A percentile compares a stretch with the other conserved stretches of the same genome.
Conservation (phyloP, 305 asterid genomes). For the Plantago coronopus region DNA sequence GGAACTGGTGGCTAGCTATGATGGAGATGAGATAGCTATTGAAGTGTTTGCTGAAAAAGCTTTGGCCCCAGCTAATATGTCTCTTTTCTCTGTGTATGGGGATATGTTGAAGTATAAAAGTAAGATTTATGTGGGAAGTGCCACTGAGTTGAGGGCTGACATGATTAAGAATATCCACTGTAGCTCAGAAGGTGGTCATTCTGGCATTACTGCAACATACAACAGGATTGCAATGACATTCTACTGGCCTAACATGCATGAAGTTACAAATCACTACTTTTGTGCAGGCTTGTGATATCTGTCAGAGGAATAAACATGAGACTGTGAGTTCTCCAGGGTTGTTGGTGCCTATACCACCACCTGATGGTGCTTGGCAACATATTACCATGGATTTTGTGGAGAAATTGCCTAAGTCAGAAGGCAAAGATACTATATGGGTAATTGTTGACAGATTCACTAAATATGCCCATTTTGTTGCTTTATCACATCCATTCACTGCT, state of each 20-base stretch:
- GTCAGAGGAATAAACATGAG: neutral
- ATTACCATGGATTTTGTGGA: neutral
- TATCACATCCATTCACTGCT: neutral
- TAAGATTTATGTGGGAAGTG: too few relatives aligned
- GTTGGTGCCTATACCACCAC: neutral
- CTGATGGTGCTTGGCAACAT: neutral
- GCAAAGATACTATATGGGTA: neutral
- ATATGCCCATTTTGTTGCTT: neutral
- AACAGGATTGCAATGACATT: neutral
- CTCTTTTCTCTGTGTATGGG: neutral
- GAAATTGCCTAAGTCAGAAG: too few relatives aligned
- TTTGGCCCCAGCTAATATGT: neutral
- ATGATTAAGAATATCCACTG: neutral
- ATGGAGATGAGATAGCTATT: neutral
- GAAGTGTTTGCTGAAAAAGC: neutral
- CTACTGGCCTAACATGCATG: neutral
- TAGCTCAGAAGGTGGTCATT: neutral
- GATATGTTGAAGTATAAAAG: neutral
- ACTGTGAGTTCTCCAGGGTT: neutral
- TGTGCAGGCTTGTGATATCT: neutral
- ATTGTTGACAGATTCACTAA: too few relatives aligned
- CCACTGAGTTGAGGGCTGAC: too few relatives aligned
- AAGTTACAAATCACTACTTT: too few relatives aligned
- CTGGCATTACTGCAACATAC: neutral
- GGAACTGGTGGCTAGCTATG: neutral